These are phyloP conservation scores for Phytophthora boehmeriae DNA, from an alignment of 352 stramenopile species.

Conservation along the genomic window DNA sequence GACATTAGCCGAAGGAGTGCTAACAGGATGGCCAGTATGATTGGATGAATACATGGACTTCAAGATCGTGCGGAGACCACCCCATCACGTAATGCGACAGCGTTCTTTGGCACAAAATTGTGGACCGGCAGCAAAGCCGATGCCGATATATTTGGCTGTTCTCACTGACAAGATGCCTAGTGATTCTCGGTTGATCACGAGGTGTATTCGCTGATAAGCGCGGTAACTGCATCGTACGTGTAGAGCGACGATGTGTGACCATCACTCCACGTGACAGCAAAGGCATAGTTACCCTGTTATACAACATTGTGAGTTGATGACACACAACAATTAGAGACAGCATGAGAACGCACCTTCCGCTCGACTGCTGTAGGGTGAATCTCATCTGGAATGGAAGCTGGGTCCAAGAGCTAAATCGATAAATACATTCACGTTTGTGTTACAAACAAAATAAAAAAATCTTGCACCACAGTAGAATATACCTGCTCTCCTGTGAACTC, in stretches of 20 bases:
- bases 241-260: constrained; percentile 97
- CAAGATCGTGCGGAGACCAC: no score
- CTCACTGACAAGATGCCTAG: constrained; percentile 9
- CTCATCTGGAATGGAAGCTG: constrained; percentile 70
- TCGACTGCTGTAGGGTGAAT: constrained; percentile 84
- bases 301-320: constrained; percentile 1
- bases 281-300: constrained; percentile 96
- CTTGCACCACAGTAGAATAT: not conserved
- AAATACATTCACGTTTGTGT: not conserved
- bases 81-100: not conserved
- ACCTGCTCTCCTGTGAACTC: constrained; percentile 88
- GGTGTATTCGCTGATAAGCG: constrained; percentile 58
- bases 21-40: no score
- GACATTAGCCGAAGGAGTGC: no score
- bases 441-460: not conserved
- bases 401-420: constrained; percentile 66
- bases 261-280: constrained; percentile 97
- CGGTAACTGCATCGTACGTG: constrained; percentile 91
- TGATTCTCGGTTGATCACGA: constrained; percentile 14
- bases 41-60: no score
- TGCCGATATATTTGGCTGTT: not conserved
- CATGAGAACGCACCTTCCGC: constrained; percentile 59
- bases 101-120: no score
- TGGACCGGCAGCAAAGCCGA: no score
- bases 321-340: not conserved